A percentile compares a stretch with the other conserved stretches of the same genome.
phyloP scores from a whole-genome alignment of 2,329 filamentous ascomycete species.

The Pseudocercospora pini-densiflorae region DNA sequence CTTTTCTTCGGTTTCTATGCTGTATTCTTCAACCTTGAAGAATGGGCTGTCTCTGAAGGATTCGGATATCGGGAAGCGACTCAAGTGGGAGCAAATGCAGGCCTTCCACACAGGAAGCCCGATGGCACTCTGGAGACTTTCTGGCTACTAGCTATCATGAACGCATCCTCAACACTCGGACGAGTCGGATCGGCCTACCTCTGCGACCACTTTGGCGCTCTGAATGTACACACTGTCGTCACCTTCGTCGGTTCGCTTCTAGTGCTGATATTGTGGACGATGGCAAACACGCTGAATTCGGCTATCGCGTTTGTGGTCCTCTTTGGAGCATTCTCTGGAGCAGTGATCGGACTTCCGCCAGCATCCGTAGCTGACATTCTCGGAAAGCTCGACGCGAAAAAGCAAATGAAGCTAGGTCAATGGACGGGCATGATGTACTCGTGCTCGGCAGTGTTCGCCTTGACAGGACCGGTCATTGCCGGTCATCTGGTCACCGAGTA shows the following conservation, averaged over 20 bases:
- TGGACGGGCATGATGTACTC: constrained; percentile 61
- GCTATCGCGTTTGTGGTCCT: constrained; percentile 55
- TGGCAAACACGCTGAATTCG: constrained; percentile 42
- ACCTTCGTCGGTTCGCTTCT: constrained; percentile 50
- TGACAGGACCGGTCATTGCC: constrained; percentile 54
- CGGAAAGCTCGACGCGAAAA: constrained; percentile 32
- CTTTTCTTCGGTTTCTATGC: constrained; percentile 59
- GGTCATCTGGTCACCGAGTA: constrained; percentile 51
- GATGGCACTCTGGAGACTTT: constrained; percentile 50
- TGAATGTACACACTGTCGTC: constrained; percentile 52
- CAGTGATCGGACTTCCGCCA: constrained; percentile 56
- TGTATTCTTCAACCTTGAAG: constrained; percentile 59
- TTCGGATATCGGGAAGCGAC: constrained; percentile 43
- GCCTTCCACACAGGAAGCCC: constrained; percentile 26
- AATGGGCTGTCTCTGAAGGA: constrained; percentile 53
- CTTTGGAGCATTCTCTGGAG: constrained; percentile 54
- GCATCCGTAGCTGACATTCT: constrained; percentile 55
- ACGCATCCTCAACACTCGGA: constrained; percentile 53
- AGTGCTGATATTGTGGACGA: constrained; percentile 50
- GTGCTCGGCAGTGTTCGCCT: constrained; percentile 48
- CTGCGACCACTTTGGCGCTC: constrained; percentile 50
- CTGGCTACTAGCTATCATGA: constrained; percentile 57
- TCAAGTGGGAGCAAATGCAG: constrained; percentile 24
- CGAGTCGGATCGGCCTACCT: constrained; percentile 51
- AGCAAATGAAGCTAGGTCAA: constrained; percentile 51